Evolutionary conservation across 257 asterid species (phyloP).

Genomic region (Solanum piurae): DNA sequence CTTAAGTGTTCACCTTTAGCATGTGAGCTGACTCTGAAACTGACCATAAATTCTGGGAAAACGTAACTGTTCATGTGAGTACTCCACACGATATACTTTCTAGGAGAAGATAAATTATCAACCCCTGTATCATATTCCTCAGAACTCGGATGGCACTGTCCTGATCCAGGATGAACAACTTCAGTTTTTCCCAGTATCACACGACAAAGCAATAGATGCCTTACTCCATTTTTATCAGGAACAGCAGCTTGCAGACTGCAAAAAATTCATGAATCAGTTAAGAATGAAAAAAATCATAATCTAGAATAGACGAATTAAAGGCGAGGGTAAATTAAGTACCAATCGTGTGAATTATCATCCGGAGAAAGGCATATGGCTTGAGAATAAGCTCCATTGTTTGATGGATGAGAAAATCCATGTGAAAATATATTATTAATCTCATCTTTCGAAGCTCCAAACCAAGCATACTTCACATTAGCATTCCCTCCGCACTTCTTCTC

Average conservation of each 20-base stretch:
- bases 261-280: not conserved
- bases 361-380: conserved; percentile 2
- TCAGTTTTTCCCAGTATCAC: conserved; percentile 26
- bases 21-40: conserved; percentile 8
- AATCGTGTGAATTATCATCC: not conserved
- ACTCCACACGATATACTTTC: conserved; percentile 22
- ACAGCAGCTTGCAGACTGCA: conserved; percentile 13
- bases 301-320: not conserved
- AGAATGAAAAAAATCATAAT: not conserved
- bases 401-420: not conserved
- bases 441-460: conserved; percentile 6
- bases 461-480: conserved; percentile 9
- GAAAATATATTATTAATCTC: not conserved
- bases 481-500: not conserved
- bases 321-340: not conserved
- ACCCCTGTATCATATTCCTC: conserved; percentile 20
- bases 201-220: conserved; percentile 27
- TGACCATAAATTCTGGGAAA: conserved; percentile 20
- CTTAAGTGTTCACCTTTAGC: not conserved
- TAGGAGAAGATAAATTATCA: conserved; percentile 16
- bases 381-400: not conserved
- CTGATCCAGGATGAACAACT: conserved; percentile 17
- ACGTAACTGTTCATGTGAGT: conserved; percentile 14
- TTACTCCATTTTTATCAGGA: conserved; percentile 14
- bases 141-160: conserved; percentile 17